Conservation (phyloP, 768 basidiomycete species). For the Clitopilus hobsonii region DNA sequence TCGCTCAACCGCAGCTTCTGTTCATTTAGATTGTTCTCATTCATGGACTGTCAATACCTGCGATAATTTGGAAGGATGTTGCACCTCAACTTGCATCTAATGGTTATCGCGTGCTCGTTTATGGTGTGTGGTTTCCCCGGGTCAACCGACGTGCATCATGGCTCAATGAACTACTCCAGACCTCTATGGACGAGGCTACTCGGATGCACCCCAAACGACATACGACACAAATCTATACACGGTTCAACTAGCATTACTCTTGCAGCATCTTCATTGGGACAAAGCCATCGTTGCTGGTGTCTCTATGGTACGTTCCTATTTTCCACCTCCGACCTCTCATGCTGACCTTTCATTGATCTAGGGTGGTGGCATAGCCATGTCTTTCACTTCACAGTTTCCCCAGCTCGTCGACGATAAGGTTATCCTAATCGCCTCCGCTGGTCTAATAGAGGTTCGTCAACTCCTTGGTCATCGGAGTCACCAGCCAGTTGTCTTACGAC, state of each 20-base stretch:
- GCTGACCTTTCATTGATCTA: conserved; percentile 17
- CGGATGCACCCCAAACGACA: conserved; percentile 67
- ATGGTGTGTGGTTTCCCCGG: conserved; percentile 39
- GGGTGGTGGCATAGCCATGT: conserved; percentile 72
- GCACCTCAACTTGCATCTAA: conserved; percentile 56
- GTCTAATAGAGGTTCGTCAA: conserved; percentile 55
- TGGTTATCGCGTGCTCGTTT: conserved; percentile 73
- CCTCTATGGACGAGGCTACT: conserved; percentile 80
- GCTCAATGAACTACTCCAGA: conserved; percentile 9
- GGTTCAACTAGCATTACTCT: conserved; percentile 76
- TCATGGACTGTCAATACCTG: conserved; percentile 73
- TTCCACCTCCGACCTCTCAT: neutral
- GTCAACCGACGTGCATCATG: too few species aligned
- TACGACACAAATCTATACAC: conserved; percentile 65
- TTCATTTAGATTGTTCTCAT: conserved; percentile 61
- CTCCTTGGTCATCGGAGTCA: neutral
- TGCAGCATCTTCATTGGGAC: conserved; percentile 75
- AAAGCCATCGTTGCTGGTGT: conserved; percentile 62
- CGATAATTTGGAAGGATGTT: conserved; percentile 75
- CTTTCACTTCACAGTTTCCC: conserved; percentile 70
- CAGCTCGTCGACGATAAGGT: conserved; percentile 63
- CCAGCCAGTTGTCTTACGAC: neutral
- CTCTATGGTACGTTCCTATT: conserved; percentile 57
- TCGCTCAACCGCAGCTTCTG: neutral
- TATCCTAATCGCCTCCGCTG: conserved; percentile 64